Percentiles rank a stretch among this genome's conserved stretches.
Conservation (phyloP, 495 filamentous ascomycete species). For the Hypoxylon lenormandii region DNA sequence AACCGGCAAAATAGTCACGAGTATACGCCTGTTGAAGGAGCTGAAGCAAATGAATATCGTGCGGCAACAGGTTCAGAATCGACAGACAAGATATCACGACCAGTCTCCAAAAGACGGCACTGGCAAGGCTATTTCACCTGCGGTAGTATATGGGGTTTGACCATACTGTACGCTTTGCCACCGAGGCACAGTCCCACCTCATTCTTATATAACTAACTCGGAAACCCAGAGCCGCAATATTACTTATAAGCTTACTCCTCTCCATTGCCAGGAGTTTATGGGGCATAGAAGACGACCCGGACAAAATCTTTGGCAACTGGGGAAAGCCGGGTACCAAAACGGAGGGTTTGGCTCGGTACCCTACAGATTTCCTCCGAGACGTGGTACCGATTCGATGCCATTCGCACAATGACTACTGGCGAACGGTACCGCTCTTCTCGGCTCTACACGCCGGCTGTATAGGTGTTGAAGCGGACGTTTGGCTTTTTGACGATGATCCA, state of each 20-base stretch:
- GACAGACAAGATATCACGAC: neutral
- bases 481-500: conserved; percentile 74
- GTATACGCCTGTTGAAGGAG: conserved; percentile 33
- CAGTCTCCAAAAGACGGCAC: conserved; percentile 2
- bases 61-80: conserved; percentile 17
- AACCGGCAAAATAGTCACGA: conserved; percentile 23
- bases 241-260: conserved; percentile 62
- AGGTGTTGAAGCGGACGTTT: conserved; percentile 90
- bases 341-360: conserved; percentile 69
- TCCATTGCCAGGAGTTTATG: conserved; percentile 66
- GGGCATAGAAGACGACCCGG: conserved; percentile 65
- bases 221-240: conserved; percentile 40
- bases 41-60: conserved; percentile 28
- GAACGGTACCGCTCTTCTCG: conserved; percentile 74
- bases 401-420: conserved; percentile 95
- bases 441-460: conserved; percentile 73
- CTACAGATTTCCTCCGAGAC: conserved; percentile 79
- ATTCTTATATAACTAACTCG: conserved; percentile 36
- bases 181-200: neutral
- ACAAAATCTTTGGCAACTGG: conserved; percentile 66
- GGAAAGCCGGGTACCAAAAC: conserved; percentile 62
- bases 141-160: conserved; percentile 48
- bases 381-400: conserved; percentile 76
- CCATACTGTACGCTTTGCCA: conserved; percentile 45
- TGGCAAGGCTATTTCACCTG: conserved; percentile 26